Conservation (phyloP, 805 yeast genomes). For the Candida railenensis region DNA sequence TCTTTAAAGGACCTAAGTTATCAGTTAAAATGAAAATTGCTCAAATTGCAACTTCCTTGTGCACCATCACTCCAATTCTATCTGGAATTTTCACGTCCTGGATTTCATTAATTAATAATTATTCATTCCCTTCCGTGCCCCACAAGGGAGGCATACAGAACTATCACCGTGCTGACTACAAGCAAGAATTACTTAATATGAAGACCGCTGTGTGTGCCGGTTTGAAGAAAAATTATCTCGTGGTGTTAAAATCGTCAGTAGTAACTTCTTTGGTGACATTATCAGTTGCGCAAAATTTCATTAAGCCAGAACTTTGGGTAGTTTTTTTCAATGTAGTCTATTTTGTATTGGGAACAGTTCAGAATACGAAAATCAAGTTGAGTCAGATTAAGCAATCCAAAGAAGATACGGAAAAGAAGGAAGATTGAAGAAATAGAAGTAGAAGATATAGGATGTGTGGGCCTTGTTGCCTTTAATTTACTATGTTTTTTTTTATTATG, state of each 20-base stretch:
- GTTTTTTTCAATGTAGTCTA: conserved; percentile 59
- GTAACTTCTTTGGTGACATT: conserved; percentile 52
- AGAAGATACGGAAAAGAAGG: conserved; percentile 8
- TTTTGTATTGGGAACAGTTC: conserved; percentile 60
- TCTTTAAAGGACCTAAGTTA: conserved; percentile 43
- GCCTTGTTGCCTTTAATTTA: no score
- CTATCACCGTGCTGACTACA: conserved; percentile 3
- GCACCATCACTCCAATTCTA: conserved; percentile 55
- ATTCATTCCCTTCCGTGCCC: conserved; percentile 12
- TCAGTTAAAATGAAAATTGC: conserved; percentile 37
- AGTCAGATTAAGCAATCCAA: conserved; percentile 18
- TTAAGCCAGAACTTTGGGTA: conserved; percentile 63
- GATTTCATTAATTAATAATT: conserved; percentile 49
- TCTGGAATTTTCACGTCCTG: conserved; percentile 50
- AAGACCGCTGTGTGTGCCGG: conserved; percentile 23
- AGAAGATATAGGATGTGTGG: no score
- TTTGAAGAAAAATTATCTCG: conserved; percentile 41
- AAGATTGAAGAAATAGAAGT: no score
- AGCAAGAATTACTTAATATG: conserved; percentile 17
- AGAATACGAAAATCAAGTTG: conserved; percentile 54
- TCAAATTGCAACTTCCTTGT: conserved; percentile 52
- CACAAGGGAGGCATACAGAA: conserved; percentile 1
- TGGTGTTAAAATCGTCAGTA: conserved; percentile 53
- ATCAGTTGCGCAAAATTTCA: conserved; percentile 54
- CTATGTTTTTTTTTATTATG: no score